Evolutionary conservation across 2,329 filamentous ascomycete species (phyloP).

Genomic region (Hymenoscyphus infarciens): DNA sequence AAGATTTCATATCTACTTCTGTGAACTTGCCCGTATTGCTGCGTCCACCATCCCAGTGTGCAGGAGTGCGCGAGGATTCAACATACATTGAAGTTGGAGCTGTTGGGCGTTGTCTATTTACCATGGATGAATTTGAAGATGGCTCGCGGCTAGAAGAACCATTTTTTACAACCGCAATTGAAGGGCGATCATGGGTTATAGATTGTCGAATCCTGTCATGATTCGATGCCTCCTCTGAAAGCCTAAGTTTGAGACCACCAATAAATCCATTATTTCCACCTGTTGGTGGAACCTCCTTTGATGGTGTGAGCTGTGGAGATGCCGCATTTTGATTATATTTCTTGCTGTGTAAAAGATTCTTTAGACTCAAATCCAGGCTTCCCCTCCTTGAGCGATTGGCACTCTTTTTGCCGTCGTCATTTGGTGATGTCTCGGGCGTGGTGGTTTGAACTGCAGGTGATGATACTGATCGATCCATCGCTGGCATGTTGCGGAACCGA

Average conservation of each 20-base stretch:
- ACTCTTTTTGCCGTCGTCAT: conserved; percentile 9
- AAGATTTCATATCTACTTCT: background rate
- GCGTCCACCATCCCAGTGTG: conserved; percentile 21
- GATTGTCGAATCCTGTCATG: conserved; percentile 21
- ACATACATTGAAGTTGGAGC: conserved; percentile 9
- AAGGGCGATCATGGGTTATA: conserved; percentile 4
- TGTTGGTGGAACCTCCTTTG: conserved; percentile 15
- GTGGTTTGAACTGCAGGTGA: conserved; percentile 11
- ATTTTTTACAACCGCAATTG: background rate
- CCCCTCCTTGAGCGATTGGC: conserved; percentile 20
- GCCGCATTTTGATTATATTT: conserved; percentile 14
- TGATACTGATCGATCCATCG: conserved; percentile 20
- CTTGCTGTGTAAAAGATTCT: conserved; percentile 18
- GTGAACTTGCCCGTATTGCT: conserved; percentile 12
- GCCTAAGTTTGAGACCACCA: conserved; percentile 33
- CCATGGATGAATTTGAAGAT: background rate
- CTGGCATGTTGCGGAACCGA: conserved; percentile 18
- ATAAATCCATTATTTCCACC: conserved; percentile 28
- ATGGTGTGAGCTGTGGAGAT: conserved; percentile 7
- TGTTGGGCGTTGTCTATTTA: background rate
- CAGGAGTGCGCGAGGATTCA: conserved; percentile 16
- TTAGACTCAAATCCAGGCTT: conserved; percentile 27
- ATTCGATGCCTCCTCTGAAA: conserved; percentile 24
- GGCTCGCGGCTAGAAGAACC: background rate
- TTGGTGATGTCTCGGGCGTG: conserved; percentile 5